A percentile compares a stretch with the other conserved stretches of the same genome.
Conservation (phyloP, 2,329 filamentous ascomycete species). For the Neoascochyta sp. region DNA sequence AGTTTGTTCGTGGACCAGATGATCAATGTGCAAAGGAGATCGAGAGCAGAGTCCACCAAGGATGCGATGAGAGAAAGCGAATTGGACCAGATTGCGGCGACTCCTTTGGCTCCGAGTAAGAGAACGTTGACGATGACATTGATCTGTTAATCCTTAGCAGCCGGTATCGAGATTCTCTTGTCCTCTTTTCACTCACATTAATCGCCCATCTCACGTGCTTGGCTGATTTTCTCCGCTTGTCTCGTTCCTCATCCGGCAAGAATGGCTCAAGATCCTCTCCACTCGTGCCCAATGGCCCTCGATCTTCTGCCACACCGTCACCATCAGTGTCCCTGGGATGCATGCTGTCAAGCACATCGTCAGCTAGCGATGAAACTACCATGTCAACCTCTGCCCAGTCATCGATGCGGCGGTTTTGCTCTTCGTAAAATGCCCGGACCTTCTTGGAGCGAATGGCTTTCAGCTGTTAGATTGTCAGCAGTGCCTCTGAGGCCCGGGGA, state of each 20-base stretch:
- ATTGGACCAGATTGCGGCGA: conserved; percentile 53
- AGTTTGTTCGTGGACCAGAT: conserved; percentile 59
- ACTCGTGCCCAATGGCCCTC: conserved; percentile 49
- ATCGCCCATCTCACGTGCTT: conserved; percentile 55
- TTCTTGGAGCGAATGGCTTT: conserved; percentile 52
- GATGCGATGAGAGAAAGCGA: conserved; percentile 61
- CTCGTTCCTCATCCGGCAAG: conserved; percentile 53
- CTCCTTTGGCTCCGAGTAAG: conserved; percentile 54
- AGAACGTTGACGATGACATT: conserved; percentile 60
- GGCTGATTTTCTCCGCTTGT: conserved; percentile 46
- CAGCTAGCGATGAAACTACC: conserved; percentile 53
- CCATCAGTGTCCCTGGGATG: conserved; percentile 54
- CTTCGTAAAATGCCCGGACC: conserved; percentile 53
- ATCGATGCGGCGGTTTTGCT: conserved; percentile 53
- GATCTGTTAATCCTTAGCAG: conserved; percentile 38
- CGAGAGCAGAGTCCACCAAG: conserved; percentile 59
- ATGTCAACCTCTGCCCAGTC: conserved; percentile 59
- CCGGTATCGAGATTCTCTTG: neutral
- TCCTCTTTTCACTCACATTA: conserved; percentile 38
- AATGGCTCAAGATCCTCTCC: conserved; percentile 53
- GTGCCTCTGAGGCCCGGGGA: neutral
- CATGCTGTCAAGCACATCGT: conserved; percentile 60
- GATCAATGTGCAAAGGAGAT: conserved; percentile 58
- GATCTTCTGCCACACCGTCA: conserved; percentile 54
- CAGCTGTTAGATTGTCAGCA: conserved; percentile 30